These are phyloP conservation scores for Gloeopeniophorella convolvens DNA, from an alignment of 768 basidiomycete genomes.

Conservation along the genomic window DNA sequence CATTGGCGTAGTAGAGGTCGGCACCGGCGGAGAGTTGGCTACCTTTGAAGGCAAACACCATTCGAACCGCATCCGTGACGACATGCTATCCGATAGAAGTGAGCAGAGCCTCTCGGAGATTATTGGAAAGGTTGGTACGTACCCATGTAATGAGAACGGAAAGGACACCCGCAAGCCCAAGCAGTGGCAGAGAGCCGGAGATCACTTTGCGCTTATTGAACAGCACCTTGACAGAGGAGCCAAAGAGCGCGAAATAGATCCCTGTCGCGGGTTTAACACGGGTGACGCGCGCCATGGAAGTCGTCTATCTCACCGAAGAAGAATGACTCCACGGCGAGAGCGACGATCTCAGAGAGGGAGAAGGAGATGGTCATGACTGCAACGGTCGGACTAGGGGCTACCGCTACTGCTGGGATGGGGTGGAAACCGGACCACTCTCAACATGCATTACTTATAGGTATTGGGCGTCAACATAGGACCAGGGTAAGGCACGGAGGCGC, in stretches of 20 bases:
- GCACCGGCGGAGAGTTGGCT: conserved; percentile 17
- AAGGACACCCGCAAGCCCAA: conserved; percentile 9
- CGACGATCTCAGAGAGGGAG: conserved; percentile 16
- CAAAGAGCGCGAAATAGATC: conserved; percentile 9
- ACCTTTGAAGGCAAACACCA: conserved; percentile 24
- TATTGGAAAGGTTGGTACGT: not conserved
- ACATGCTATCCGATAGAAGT: conserved; percentile 20
- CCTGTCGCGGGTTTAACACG: conserved; percentile 3
- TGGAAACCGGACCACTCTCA: not conserved
- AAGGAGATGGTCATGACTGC: conserved; percentile 15
- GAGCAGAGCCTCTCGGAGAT: not conserved
- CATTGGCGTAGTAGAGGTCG: conserved; percentile 20
- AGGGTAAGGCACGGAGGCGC: conserved; percentile 4
- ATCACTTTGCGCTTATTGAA: conserved; percentile 14
- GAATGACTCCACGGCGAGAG: conserved; percentile 15
- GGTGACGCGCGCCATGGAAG: not conserved
- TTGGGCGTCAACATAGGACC: not conserved
- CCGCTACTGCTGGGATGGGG: conserved; percentile 3
- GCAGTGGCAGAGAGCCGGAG: not conserved
- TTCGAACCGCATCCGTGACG: conserved; percentile 23
- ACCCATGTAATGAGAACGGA: conserved; percentile 20
- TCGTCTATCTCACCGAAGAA: conserved; percentile 9
- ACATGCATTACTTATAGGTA: not conserved
- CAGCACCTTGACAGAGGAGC: conserved; percentile 8
- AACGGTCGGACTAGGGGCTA: not conserved